Conservation (phyloP, 2,329 filamentous ascomycete species). For the Proliferodiscus dingleyae region DNA sequence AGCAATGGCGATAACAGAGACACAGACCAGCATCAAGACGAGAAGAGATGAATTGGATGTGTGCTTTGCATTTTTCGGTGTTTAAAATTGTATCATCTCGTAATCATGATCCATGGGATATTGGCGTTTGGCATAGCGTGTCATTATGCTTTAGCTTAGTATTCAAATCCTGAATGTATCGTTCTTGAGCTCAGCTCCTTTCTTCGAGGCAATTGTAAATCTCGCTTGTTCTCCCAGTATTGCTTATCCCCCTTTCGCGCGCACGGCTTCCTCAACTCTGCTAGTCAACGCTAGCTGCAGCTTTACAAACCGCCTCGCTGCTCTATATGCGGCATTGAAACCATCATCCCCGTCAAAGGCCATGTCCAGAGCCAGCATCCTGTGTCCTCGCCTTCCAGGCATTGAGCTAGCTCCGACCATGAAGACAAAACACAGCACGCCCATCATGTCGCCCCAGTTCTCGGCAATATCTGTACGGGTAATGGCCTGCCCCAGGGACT, state of each 20-base stretch:
- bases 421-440: slow-evolving; percentile 2
- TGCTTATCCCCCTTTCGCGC: too few relatives aligned
- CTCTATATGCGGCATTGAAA: neutral
- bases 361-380: neutral
- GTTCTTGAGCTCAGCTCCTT: too few relatives aligned
- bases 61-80: neutral
- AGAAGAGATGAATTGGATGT: neutral
- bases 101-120: too few relatives aligned
- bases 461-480: neutral
- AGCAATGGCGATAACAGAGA: too few relatives aligned
- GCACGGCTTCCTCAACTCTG: neutral
- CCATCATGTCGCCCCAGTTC: slow-evolving; percentile 3
- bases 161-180: too few relatives aligned
- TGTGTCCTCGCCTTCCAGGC: neutral
- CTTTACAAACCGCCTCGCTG: neutral
- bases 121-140: too few relatives aligned
- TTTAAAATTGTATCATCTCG: too few relatives aligned
- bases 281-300: slow-evolving; percentile 1
- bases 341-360: neutral
- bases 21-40: neutral
- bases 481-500: neutral
- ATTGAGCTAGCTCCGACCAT: neutral
- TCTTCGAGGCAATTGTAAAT: too few relatives aligned
- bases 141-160: too few relatives aligned
- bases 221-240: too few relatives aligned